Conservation (phyloP, 2,329 filamentous ascomycete genomes). For the Alternaria sp. region DNA sequence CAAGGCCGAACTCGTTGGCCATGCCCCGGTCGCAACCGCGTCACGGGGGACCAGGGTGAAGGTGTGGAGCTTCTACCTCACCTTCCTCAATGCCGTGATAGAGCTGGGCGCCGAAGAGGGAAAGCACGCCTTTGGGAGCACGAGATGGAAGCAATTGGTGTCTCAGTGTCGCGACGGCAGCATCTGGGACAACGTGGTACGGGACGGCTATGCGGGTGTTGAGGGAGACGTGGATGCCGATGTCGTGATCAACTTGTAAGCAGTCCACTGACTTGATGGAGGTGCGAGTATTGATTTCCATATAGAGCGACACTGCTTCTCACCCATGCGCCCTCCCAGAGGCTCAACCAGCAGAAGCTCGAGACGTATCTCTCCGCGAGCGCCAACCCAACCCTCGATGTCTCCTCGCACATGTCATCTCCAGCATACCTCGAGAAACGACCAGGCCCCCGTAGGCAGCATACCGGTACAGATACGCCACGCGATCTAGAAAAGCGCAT, state of each 20-base stretch:
- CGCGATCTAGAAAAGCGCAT: conserved; percentile 84
- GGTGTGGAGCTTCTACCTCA: conserved; percentile 96
- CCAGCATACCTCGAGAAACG: conserved; percentile 45
- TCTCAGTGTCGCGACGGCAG: conserved; percentile 85
- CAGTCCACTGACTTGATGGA: background rate
- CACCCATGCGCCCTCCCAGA: conserved; percentile 86
- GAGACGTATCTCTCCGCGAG: conserved; percentile 88
- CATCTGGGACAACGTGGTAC: conserved; percentile 93
- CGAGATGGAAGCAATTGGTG: conserved; percentile 84
- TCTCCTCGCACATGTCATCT: conserved; percentile 69
- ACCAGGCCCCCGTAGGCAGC: conserved; percentile 39
- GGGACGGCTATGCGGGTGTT: conserved; percentile 83
- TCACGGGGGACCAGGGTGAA: conserved; percentile 87
- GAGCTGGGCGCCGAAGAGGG: conserved; percentile 91
- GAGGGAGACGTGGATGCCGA: conserved; percentile 94
- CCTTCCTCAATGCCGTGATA: conserved; percentile 87
- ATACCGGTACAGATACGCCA: conserved; percentile 78
- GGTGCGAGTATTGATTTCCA: conserved; percentile 9
- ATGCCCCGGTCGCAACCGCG: conserved; percentile 79
- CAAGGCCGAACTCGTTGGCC: conserved; percentile 36
- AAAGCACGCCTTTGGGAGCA: conserved; percentile 83
- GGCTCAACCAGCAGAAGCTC: conserved; percentile 82
- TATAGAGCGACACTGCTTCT: conserved; percentile 84
- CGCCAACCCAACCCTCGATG: conserved; percentile 74
- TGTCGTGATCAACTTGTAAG: conserved; percentile 87